Percentiles rank a stretch among this genome's conserved stretches.
phyloP scores from a whole-genome alignment of 176 grass and related monocot species.

The Coix lacrymajobi region DNA sequence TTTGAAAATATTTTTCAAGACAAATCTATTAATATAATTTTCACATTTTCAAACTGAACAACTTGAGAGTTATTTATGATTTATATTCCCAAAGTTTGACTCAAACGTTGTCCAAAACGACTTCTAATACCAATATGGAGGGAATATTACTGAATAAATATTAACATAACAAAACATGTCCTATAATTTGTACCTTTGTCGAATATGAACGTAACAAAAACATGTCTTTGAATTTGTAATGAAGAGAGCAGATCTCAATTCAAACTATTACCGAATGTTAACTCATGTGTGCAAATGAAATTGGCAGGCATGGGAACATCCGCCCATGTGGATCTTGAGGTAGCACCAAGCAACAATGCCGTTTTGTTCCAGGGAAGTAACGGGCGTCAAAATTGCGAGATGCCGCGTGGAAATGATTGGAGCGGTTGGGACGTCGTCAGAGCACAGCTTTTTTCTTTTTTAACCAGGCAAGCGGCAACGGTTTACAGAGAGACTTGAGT shows the following conservation, averaged over 20 bases:
- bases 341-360: background rate
- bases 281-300: background rate
- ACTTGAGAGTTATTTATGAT: no score
- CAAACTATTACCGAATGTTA: background rate
- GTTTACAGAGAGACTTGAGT: background rate
- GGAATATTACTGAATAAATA: no score
- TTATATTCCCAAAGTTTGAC: no score
- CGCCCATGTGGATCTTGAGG: background rate
- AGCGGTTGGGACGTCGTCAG: conserved; percentile 8
- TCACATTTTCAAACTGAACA: no score
- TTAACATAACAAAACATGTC: no score
- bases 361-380: background rate
- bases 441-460: background rate
- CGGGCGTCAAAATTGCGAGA: background rate
- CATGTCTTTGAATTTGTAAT: background rate
- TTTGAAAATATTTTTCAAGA: no score
- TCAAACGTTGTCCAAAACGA: no score
- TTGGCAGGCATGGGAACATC: no score
- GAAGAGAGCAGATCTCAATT: background rate
- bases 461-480: background rate
- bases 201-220: no score
- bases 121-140: no score
- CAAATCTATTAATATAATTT: no score
- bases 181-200: background rate
- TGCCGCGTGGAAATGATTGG: background rate